Conservation (phyloP, 768 basidiomycete species). For the Asterophora lycoperdoides region DNA sequence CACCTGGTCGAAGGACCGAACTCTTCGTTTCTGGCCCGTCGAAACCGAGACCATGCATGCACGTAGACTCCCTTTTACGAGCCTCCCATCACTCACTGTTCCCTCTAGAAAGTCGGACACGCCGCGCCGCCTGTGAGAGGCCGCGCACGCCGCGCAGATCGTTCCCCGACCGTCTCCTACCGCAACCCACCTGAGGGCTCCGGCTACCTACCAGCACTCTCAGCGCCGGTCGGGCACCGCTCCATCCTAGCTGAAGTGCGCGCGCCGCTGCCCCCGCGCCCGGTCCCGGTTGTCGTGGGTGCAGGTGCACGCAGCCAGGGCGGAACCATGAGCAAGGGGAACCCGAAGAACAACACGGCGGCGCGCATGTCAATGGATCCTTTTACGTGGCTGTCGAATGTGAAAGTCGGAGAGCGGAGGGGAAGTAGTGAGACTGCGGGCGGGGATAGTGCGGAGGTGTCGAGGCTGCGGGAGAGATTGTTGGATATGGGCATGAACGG, state of each 20-base stretch:
- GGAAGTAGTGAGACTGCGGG: conserved; percentile 58
- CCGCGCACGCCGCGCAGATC: conserved; percentile 24
- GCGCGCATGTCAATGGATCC: conserved; percentile 50
- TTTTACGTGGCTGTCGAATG: conserved; percentile 67
- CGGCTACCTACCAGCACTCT: conserved; percentile 43
- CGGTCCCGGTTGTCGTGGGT: background rate
- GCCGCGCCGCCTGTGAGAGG: conserved; percentile 27
- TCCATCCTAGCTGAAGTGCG: conserved; percentile 70
- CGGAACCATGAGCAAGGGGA: conserved; percentile 47
- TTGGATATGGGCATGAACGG: conserved; percentile 30
- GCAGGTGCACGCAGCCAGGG: conserved; percentile 23
- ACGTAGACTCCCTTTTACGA: conserved; percentile 7
- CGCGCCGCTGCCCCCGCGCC: conserved; percentile 28
- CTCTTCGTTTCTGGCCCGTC: conserved; percentile 88
- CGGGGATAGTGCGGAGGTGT: conserved; percentile 43
- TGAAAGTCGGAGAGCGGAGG: conserved; percentile 56
- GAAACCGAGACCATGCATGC: conserved; percentile 68
- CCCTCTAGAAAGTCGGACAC: conserved; percentile 47
- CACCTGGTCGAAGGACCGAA: conserved; percentile 84
- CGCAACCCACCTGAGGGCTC: conserved; percentile 46
- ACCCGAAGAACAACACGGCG: conserved; percentile 39
- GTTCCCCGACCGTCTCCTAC: conserved; percentile 41
- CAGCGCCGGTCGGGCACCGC: conserved; percentile 64
- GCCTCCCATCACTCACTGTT: conserved; percentile 8
- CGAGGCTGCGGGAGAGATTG: conserved; percentile 32